phyloP scores from a whole-genome alignment of 2,329 filamentous ascomycete genomes.

The Colletotrichum simmondsii region DNA sequence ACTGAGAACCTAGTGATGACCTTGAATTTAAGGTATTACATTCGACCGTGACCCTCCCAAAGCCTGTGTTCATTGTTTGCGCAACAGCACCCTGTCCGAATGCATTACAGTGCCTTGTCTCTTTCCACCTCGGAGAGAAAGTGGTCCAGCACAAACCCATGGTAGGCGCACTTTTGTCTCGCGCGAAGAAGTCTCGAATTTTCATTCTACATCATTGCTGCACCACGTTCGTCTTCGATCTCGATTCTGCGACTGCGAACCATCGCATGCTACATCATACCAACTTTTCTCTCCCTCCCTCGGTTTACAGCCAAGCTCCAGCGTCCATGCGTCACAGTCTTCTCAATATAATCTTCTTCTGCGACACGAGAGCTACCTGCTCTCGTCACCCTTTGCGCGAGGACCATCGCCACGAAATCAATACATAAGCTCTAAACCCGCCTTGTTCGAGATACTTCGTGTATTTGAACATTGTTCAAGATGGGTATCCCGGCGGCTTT shows the following conservation, averaged over 20 bases:
- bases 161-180: not conserved
- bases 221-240: not conserved
- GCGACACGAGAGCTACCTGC: constrained; percentile 1
- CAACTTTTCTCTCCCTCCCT: not conserved
- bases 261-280: not conserved
- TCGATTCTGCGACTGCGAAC: not conserved
- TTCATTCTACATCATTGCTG: not conserved
- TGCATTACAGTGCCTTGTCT: not conserved
- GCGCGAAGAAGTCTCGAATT: not conserved
- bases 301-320: not conserved
- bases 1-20: too few species aligned
- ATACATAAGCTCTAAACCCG: not conserved
- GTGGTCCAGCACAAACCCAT: not conserved
- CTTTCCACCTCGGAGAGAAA: too few species aligned
- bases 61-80: too few species aligned
- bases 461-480: constrained; percentile 38
- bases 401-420: not conserved
- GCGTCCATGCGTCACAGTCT: not conserved
- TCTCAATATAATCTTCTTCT: too few species aligned
- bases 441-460: not conserved
- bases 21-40: too few species aligned
- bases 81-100: not conserved
- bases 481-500: constrained; percentile 98
- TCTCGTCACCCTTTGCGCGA: not conserved
- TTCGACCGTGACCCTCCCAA: too few species aligned